Conservation (phyloP, 2,329 filamentous ascomycete genomes). For the Fusarium sp. region DNA sequence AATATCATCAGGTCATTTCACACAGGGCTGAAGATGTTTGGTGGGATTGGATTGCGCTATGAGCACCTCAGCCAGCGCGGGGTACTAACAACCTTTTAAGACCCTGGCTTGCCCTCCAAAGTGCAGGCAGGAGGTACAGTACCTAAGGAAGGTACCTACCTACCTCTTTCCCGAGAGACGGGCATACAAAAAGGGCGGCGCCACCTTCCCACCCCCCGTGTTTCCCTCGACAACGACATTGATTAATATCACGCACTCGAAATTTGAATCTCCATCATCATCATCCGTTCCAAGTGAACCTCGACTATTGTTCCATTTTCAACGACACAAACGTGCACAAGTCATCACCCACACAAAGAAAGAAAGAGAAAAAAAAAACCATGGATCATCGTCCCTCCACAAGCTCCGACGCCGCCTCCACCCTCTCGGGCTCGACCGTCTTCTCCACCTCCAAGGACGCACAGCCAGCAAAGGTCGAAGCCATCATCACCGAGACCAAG, state of each 20-base stretch:
- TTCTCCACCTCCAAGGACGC: slow-evolving; percentile 44
- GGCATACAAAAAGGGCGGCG: background rate
- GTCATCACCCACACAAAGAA: background rate
- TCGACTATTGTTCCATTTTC: background rate
- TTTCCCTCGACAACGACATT: background rate
- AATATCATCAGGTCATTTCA: background rate
- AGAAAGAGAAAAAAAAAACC: background rate
- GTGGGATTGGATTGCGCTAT: background rate
- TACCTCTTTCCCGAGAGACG: background rate
- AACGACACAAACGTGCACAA: background rate
- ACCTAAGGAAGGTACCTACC: background rate
- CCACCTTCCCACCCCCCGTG: background rate
- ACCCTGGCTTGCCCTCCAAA: background rate
- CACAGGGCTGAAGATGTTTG: background rate
- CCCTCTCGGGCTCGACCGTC: slow-evolving; percentile 45
- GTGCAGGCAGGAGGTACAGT: background rate
- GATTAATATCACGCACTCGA: background rate
- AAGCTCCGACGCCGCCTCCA: slow-evolving; percentile 46
- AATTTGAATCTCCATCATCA: background rate
- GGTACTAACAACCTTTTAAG: background rate
- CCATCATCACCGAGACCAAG: background rate
- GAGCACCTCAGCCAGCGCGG: background rate
- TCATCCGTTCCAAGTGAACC: background rate
- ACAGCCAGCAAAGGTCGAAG: slow-evolving; percentile 17
- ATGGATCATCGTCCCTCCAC: slow-evolving; percentile 41